These are phyloP conservation scores for Immersiporthe knoxdaviesiana DNA, from an alignment of 2,329 filamentous ascomycete genomes.

Conservation along the genomic window DNA sequence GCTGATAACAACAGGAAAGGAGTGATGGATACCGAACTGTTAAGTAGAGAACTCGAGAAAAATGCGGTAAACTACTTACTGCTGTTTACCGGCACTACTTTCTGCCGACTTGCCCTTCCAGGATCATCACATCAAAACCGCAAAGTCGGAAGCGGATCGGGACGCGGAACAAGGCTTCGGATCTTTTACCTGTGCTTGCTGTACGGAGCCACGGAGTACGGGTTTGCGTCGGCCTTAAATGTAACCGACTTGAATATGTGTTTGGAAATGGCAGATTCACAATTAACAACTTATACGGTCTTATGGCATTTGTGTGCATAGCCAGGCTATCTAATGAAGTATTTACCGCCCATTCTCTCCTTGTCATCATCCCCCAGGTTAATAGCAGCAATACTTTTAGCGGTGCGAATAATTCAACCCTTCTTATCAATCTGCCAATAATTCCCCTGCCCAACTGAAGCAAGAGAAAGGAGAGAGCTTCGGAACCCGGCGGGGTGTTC, in stretches of 20 bases:
- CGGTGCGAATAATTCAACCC: not conserved
- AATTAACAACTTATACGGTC: not conserved
- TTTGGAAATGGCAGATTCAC: not conserved
- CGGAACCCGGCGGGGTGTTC: not conserved
- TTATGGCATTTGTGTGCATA: too few species aligned
- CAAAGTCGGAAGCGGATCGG: not conserved
- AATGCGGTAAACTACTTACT: not conserved
- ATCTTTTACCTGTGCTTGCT: not conserved
- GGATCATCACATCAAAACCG: not conserved
- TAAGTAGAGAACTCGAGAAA: not conserved
- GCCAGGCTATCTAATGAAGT: too few species aligned
- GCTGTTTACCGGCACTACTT: not conserved
- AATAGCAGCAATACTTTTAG: not conserved
- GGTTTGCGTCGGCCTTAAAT: not conserved
- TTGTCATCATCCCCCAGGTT: not conserved
- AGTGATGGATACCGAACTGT: not conserved
- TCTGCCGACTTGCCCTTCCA: not conserved
- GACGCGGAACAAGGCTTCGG: slow-evolving; percentile 3
- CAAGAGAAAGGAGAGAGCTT: not conserved
- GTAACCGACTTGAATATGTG: not conserved
- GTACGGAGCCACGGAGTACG: not conserved
- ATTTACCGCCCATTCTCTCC: not conserved
- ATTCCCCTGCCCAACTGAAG: not conserved
- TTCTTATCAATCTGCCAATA: not conserved
- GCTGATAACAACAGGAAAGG: not conserved